phyloP scores from a whole-genome alignment of 805 yeast genomes.

The Yarrowia sp. region DNA sequence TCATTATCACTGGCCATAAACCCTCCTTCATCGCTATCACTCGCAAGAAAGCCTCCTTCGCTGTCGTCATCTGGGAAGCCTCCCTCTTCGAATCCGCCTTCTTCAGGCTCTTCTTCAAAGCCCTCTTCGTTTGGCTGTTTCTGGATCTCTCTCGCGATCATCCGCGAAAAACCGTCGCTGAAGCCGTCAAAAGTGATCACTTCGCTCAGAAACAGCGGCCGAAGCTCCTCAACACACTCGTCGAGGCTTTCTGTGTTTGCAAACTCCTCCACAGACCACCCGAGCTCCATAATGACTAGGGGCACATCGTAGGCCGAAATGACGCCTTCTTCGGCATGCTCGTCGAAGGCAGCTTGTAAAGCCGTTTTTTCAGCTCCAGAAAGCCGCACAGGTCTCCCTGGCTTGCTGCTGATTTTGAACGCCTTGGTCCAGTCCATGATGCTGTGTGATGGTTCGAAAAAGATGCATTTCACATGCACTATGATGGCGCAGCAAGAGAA shows the following conservation, averaged over 20 bases:
- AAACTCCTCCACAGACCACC: conserved; percentile 24
- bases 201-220: not conserved
- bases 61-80: not conserved
- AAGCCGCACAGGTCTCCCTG: conserved; percentile 6
- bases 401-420: conserved; percentile 15
- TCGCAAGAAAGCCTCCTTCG: not conserved
- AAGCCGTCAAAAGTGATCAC: conserved; percentile 7
- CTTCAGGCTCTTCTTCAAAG: too few species aligned
- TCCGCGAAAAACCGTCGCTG: conserved; percentile 14
- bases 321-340: conserved; percentile 1
- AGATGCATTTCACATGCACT: too few species aligned
- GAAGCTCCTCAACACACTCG: not conserved
- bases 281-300: conserved; percentile 9
- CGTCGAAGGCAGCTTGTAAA: not conserved
- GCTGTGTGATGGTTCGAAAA: not conserved
- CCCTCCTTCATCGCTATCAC: not conserved
- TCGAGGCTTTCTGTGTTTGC: conserved; percentile 1
- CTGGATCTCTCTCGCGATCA: conserved; percentile 1
- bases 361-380: conserved; percentile 3
- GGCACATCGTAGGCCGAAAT: conserved; percentile 18
- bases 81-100: not conserved
- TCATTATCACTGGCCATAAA: not conserved
- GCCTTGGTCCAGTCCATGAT: conserved; percentile 19
- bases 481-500: too few species aligned
- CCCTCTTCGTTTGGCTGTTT: not conserved